Evolutionary conservation across 192 early-diverging fungal species (phyloP).

Genomic region (Podila clonocystis): DNA sequence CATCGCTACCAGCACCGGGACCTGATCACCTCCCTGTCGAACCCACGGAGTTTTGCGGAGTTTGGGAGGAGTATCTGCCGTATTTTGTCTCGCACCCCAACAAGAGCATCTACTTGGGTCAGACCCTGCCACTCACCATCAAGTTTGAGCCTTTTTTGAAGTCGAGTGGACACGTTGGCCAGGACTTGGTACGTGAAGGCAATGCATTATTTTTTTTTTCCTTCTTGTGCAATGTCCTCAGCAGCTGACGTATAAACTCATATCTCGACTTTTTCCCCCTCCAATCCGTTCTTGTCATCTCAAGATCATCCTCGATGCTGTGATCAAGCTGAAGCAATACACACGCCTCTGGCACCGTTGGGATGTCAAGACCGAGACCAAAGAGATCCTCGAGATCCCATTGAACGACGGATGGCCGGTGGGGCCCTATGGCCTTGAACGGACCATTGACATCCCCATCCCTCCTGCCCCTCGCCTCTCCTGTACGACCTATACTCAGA

Average conservation of each 20-base stretch:
- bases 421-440: constrained; percentile 11
- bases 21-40: constrained; percentile 3
- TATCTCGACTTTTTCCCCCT: too few relatives aligned
- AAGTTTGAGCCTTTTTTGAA: constrained; percentile 22
- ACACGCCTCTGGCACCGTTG: constrained; percentile 32
- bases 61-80: constrained; percentile 31
- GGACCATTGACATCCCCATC: constrained; percentile 18
- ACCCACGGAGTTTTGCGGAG: constrained; percentile 12
- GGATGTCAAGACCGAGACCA: constrained; percentile 37
- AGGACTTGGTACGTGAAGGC: constrained; percentile 6
- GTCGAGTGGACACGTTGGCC: constrained; percentile 25
- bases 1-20: constrained; percentile 20
- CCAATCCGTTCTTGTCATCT: too few relatives aligned
- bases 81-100: constrained; percentile 20
- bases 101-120: constrained; percentile 16
- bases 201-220: too few relatives aligned
- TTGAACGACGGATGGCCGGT: constrained; percentile 22
- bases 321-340: constrained; percentile 40
- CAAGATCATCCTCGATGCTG: constrained; percentile 16
- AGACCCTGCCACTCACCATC: constrained; percentile 17
- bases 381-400: constrained; percentile 14
- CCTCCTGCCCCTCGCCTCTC: constrained; percentile 32
- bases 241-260: too few relatives aligned
- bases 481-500: constrained; percentile 25
- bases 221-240: too few relatives aligned